These are phyloP conservation scores for Epichloe amarillans DNA, from an alignment of 2,329 filamentous ascomycete genomes.

Conservation along the genomic window DNA sequence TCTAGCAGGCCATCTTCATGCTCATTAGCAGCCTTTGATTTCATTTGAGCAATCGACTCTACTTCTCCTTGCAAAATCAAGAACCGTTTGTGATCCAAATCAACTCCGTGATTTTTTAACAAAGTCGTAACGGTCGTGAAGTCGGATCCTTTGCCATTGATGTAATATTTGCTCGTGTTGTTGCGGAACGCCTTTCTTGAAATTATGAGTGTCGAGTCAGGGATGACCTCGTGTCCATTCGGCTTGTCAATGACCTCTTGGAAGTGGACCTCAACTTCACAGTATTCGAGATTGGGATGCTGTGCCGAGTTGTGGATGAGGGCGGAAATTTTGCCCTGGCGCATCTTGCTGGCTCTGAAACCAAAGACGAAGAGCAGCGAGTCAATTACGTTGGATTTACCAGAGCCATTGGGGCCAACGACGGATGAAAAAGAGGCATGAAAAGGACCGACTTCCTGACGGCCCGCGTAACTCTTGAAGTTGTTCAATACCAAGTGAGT, in stretches of 20 bases:
- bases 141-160: conserved; percentile 78
- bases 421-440: conserved; percentile 96
- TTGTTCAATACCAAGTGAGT: conserved; percentile 86
- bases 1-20: conserved; percentile 93
- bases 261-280: conserved; percentile 94
- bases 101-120: conserved; percentile 76
- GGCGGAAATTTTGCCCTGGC: conserved; percentile 95
- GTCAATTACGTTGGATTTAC: conserved; percentile 98
- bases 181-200: conserved; percentile 94
- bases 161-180: conserved; percentile 97
- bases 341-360: conserved; percentile 97
- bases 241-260: conserved; percentile 83
- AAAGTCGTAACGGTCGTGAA: conserved; percentile 86
- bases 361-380: conserved; percentile 98
- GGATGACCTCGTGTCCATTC: conserved; percentile 63
- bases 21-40: conserved; percentile 85
- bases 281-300: conserved; percentile 72
- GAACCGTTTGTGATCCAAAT: conserved; percentile 96
- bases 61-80: conserved; percentile 95
- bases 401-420: conserved; percentile 93
- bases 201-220: conserved; percentile 73
- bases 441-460: conserved; percentile 91
- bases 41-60: conserved; percentile 98
- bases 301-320: conserved; percentile 93
- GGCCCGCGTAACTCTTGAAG: conserved; percentile 97